Conservation (phyloP, 768 basidiomycete species). For the Russula olivacea region DNA sequence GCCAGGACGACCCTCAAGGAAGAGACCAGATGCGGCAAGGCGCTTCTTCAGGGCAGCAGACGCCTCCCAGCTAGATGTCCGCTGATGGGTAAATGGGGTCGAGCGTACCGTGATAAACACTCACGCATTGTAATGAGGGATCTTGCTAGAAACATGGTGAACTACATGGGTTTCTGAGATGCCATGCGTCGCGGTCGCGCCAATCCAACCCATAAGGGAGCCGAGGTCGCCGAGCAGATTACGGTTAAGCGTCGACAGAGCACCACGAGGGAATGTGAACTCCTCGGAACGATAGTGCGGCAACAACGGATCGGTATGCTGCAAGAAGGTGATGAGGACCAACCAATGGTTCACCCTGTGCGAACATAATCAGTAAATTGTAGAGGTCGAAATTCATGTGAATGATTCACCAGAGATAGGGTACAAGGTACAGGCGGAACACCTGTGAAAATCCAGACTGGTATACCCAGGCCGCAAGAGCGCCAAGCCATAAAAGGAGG, state of each 20-base stretch:
- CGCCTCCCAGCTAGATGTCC: conserved; percentile 74
- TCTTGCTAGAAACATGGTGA: conserved; percentile 92
- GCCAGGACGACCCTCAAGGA: conserved; percentile 64
- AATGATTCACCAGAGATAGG: conserved; percentile 68
- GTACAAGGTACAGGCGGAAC: conserved; percentile 73
- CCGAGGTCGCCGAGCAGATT: conserved; percentile 74
- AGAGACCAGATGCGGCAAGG: conserved; percentile 51
- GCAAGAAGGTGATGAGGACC: conserved; percentile 93
- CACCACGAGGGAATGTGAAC: conserved; percentile 93
- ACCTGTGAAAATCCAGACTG: conserved; percentile 64
- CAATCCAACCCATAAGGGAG: conserved; percentile 76
- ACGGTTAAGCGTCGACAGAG: conserved; percentile 87
- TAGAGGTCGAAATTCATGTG: not conserved
- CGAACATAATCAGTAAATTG: not conserved
- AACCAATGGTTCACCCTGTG: conserved; percentile 88
- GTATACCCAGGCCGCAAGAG: conserved; percentile 49
- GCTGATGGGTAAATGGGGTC: not conserved
- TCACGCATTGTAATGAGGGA: conserved; percentile 88
- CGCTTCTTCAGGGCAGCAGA: conserved; percentile 75
- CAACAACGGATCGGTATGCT: conserved; percentile 93
- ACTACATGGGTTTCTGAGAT: conserved; percentile 92
- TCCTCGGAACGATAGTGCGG: conserved; percentile 88
- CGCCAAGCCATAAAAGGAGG: conserved; percentile 64
- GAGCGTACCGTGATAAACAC: conserved; percentile 26
- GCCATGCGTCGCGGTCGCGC: conserved; percentile 79